Conservation (phyloP, 2,329 filamentous ascomycete genomes). For the Ramichloridium luteum region DNA sequence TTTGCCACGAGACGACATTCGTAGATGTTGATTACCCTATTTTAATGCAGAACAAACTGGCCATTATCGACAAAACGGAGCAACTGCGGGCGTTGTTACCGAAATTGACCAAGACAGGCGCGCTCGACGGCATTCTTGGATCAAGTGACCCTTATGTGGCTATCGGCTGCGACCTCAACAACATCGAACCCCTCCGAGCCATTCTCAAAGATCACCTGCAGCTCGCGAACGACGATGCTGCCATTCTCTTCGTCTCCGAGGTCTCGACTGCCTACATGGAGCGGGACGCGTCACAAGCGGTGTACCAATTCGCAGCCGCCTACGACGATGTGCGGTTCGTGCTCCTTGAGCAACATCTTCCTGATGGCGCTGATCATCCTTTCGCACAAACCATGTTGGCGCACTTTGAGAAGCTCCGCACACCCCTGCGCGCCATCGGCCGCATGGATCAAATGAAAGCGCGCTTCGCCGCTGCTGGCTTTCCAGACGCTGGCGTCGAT, state of each 20-base stretch:
- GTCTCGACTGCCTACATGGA: conserved; percentile 90
- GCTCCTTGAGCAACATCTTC: conserved; percentile 74
- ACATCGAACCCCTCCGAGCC: conserved; percentile 48
- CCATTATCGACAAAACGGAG: conserved; percentile 51
- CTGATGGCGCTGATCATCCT: conserved; percentile 63
- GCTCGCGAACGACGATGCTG: conserved; percentile 46
- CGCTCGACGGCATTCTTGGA: conserved; percentile 40
- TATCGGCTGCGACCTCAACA: conserved; percentile 67
- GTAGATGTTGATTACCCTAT: conserved; percentile 80
- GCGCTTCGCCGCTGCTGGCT: conserved; percentile 60
- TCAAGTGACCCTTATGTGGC: conserved; percentile 62
- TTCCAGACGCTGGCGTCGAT: conserved; percentile 41
- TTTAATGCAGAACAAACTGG: conserved; percentile 61
- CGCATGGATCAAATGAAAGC: conserved; percentile 50
- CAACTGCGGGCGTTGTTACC: conserved; percentile 43
- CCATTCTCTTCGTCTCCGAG: conserved; percentile 65
- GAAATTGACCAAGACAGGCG: conserved; percentile 26
- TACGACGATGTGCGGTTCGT: conserved; percentile 68
- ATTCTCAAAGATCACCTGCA: conserved; percentile 49
- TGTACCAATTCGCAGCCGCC: conserved; percentile 66
- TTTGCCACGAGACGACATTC: conserved; percentile 51
- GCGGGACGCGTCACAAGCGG: conserved; percentile 53
- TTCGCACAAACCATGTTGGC: conserved; percentile 78
- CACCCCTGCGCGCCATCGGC: conserved; percentile 61
- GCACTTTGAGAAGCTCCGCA: conserved; percentile 71